Conservation (phyloP, 768 basidiomycete species). For the Clitopilus hobsonii region DNA sequence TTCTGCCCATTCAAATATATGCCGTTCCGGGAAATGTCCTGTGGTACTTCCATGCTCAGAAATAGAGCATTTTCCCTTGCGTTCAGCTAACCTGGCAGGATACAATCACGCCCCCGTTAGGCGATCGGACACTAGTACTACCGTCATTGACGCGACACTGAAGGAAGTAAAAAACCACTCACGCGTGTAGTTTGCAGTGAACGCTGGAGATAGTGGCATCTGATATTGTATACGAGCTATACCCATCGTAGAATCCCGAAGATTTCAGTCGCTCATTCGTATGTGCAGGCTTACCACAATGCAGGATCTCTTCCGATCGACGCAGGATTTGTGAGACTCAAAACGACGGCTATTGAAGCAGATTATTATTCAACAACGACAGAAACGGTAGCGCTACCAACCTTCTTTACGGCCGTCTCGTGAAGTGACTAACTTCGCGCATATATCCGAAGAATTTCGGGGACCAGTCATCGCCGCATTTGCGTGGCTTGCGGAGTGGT, state of each 20-base stretch:
- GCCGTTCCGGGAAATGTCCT: constrained; percentile 81
- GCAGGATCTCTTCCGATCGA: constrained; percentile 71
- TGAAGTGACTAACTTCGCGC: constrained; percentile 66
- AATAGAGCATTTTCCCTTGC: not conserved
- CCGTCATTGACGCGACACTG: not conserved
- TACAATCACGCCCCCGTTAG: constrained; percentile 67
- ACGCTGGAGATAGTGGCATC: constrained; percentile 62
- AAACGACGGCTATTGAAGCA: constrained; percentile 41
- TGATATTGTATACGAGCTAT: constrained; percentile 60
- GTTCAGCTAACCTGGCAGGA: constrained; percentile 62
- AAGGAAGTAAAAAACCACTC: constrained; percentile 16
- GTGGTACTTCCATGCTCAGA: not conserved
- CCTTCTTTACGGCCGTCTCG: constrained; percentile 66
- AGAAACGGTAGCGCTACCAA: constrained; percentile 15
- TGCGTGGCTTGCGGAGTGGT: too few species aligned
- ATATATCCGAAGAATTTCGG: constrained; percentile 38
- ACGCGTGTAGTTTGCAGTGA: constrained; percentile 83
- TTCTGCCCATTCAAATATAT: constrained; percentile 64
- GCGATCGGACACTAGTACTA: constrained; percentile 56
- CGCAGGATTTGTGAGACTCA: constrained; percentile 59
- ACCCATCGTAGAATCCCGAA: too few species aligned
- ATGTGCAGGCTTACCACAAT: constrained; percentile 11
- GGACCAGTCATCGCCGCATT: too few species aligned
- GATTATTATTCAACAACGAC: not conserved
- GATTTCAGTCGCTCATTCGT: not conserved